These are phyloP conservation scores for Clavispora phyllophila DNA, from an alignment of 805 yeast genomes.

Conservation along the genomic window DNA sequence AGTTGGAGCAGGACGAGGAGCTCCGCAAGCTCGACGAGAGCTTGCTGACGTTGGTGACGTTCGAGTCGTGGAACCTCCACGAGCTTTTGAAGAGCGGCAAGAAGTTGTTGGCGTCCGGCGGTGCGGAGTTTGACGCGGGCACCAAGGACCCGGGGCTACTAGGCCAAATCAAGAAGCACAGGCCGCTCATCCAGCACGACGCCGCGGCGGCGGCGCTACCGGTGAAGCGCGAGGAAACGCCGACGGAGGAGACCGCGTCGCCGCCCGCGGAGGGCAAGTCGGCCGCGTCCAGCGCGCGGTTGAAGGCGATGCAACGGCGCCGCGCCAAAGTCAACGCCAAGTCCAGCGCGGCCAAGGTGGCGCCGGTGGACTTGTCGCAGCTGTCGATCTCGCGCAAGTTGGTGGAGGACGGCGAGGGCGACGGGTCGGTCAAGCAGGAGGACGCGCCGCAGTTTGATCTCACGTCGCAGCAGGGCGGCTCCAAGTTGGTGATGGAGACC, in stretches of 20 bases:
- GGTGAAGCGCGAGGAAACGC: constrained; percentile 4
- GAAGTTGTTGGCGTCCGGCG: constrained; percentile 62
- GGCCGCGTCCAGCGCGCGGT: constrained; percentile 58
- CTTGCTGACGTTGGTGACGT: constrained; percentile 37
- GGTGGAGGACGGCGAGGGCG: constrained; percentile 37
- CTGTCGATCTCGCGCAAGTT: constrained; percentile 59
- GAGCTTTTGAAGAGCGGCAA: constrained; percentile 48
- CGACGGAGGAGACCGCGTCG: constrained; percentile 4
- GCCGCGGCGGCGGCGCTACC: background rate
- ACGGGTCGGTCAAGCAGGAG: constrained; percentile 6
- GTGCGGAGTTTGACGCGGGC: constrained; percentile 32
- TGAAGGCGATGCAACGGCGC: constrained; percentile 92
- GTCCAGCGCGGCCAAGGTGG: constrained; percentile 37
- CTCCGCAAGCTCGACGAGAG: constrained; percentile 37
- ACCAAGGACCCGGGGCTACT: constrained; percentile 38
- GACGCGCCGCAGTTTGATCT: constrained; percentile 46
- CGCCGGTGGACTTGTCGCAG: constrained; percentile 65
- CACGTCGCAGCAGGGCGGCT: constrained; percentile 75
- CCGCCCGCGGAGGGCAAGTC: constrained; percentile 19
- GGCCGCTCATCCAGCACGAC: constrained; percentile 29
- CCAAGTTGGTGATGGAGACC: constrained; percentile 80
- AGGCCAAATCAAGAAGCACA: constrained; percentile 48
- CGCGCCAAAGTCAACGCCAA: constrained; percentile 72
- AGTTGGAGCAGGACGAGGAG: constrained; percentile 40
- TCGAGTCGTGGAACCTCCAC: constrained; percentile 46